These are phyloP conservation scores for Dryas alaskensis DNA, from an alignment of 306 rosid species.

Conservation along the genomic window DNA sequence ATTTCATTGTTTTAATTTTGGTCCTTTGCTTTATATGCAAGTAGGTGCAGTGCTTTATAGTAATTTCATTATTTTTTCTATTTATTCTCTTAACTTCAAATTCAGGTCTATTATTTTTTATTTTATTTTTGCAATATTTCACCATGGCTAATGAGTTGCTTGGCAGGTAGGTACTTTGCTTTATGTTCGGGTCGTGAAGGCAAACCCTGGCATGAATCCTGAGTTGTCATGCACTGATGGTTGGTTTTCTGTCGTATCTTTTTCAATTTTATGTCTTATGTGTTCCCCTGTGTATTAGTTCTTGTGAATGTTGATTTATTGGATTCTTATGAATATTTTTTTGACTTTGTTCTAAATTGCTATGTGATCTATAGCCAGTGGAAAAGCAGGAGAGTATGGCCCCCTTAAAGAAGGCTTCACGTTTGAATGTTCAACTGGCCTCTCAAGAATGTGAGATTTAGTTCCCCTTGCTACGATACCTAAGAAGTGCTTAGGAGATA, in stretches of 20 bases:
- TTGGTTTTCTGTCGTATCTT: conserved; percentile 28
- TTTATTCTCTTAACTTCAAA: neutral
- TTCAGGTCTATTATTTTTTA: conserved; percentile 11
- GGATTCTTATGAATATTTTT: conserved; percentile 5
- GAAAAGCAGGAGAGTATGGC: conserved; percentile 84
- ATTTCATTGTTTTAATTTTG: neutral
- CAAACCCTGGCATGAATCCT: conserved; percentile 86
- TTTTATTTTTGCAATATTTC: conserved; percentile 9
- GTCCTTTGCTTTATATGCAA: too few species aligned
- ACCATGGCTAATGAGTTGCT: conserved; percentile 26
- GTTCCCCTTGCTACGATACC: neutral
- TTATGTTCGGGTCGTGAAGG: conserved; percentile 74
- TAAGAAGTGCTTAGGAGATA: neutral
- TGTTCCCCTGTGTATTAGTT: neutral
- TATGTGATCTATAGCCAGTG: conserved; percentile 45
- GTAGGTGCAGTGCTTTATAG: neutral
- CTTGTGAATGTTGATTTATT: neutral
- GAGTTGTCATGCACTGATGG: conserved; percentile 91
- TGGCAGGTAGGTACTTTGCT: conserved; percentile 74
- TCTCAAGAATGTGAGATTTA: conserved; percentile 70
- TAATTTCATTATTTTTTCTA: neutral
- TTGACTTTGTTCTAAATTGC: conserved; percentile 21
- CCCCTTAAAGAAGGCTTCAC: conserved; percentile 76
- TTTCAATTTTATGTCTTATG: neutral
- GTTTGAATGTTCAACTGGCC: conserved; percentile 83